These are phyloP conservation scores for Hymenoscyphus linearis DNA, from an alignment of 2,329 filamentous ascomycete species.

Conservation along the genomic window DNA sequence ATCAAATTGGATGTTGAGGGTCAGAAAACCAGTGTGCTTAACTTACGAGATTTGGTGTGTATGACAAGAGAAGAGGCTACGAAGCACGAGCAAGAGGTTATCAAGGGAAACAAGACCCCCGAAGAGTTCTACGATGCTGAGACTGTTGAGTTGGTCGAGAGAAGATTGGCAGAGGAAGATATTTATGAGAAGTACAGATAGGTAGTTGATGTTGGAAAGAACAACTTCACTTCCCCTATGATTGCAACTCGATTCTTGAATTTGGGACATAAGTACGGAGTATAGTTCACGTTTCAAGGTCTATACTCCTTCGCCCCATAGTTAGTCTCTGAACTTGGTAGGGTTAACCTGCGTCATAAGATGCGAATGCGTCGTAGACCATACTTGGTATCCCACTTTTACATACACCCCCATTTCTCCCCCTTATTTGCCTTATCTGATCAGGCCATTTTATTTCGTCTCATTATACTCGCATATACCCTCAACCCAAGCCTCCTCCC, in stretches of 20 bases:
- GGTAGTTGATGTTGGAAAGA: background rate
- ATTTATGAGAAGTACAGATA: constrained; percentile 50
- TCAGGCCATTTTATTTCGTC: background rate
- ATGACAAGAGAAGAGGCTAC: constrained; percentile 90
- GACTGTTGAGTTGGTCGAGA: constrained; percentile 62
- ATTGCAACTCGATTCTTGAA: too few species aligned
- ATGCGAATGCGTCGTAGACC: background rate
- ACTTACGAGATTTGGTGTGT: constrained; percentile 69
- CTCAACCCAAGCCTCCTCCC: background rate
- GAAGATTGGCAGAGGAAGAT: constrained; percentile 61
- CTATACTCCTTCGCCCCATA: too few species aligned
- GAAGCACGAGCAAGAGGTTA: constrained; percentile 72
- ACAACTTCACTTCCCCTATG: background rate
- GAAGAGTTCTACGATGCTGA: constrained; percentile 70
- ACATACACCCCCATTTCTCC: background rate
- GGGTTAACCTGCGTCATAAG: background rate
- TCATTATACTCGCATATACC: background rate
- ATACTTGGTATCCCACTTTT: background rate
- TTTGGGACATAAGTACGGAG: too few species aligned
- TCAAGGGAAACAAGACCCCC: constrained; percentile 60
- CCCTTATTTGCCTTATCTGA: background rate
- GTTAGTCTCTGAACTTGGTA: background rate
- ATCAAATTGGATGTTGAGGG: constrained; percentile 63
- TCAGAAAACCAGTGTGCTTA: constrained; percentile 70
- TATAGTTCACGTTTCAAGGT: too few species aligned